These are phyloP conservation scores for Yueomyces sp. DNA, from an alignment of 1,139 yeast genomes.

Conservation along the genomic window DNA sequence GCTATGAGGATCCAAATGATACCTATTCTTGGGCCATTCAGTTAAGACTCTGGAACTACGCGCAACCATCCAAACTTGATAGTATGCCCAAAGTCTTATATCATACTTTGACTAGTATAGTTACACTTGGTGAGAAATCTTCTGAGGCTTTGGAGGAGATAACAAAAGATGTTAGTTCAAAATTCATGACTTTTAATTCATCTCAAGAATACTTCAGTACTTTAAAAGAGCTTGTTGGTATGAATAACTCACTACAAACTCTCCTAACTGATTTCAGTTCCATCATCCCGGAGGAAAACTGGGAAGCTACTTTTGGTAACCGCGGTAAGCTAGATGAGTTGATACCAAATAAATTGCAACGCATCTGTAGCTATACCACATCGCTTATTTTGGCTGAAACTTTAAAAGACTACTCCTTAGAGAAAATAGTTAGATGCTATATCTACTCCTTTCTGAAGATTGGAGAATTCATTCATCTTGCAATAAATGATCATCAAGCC, in stretches of 20 bases:
- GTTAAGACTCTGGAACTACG: conserved; percentile 19
- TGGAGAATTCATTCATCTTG: conserved; percentile 2
- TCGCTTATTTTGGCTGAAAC: neutral
- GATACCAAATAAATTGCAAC: neutral
- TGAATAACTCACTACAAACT: too few relatives aligned
- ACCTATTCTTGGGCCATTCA: conserved; percentile 17
- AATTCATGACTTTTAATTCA: neutral
- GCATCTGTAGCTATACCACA: neutral
- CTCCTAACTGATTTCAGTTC: neutral
- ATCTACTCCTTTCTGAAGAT: neutral
- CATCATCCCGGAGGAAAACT: neutral
- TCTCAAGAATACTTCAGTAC: conserved; percentile 6
- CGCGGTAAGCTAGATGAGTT: neutral
- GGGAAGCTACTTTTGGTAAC: neutral
- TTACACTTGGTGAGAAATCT: conserved; percentile 1
- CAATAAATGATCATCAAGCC: conserved; percentile 8
- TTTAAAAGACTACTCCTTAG: neutral
- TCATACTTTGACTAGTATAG: conserved; percentile 8
- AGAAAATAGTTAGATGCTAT: neutral
- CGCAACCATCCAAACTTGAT: conserved; percentile 9
- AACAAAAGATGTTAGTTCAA: conserved; percentile 1
- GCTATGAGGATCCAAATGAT: conserved; percentile 1
- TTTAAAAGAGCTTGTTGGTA: conserved; percentile 2
- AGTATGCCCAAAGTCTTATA: conserved; percentile 13
- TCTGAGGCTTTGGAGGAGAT: conserved; percentile 3